These are phyloP conservation scores for Epichloe brachyelytri DNA, from an alignment of 2,329 filamentous ascomycete genomes.

Conservation along the genomic window DNA sequence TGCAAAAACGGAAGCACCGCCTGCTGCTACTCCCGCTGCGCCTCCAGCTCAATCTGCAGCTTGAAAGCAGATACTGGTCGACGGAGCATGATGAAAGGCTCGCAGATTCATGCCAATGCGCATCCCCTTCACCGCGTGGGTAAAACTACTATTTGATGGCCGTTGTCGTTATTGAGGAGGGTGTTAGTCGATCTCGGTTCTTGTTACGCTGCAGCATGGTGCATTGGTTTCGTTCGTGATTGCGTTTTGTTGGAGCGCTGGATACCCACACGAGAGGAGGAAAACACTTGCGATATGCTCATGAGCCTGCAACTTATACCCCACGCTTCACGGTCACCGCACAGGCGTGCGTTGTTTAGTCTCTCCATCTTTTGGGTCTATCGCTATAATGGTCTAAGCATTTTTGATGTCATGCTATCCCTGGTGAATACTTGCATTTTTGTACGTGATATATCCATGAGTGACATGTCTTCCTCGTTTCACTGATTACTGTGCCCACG, in stretches of 20 bases:
- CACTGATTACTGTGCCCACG: slow-evolving; percentile 27
- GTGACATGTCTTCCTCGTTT: neutral
- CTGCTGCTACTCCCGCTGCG: slow-evolving; percentile 9
- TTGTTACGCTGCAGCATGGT: slow-evolving; percentile 4
- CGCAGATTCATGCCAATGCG: neutral
- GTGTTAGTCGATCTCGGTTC: neutral
- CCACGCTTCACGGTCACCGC: slow-evolving; percentile 7
- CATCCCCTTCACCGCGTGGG: neutral
- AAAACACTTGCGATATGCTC: slow-evolving; percentile 12
- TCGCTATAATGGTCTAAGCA: slow-evolving; percentile 6
- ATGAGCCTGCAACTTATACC: slow-evolving; percentile 18
- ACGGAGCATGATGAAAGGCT: neutral
- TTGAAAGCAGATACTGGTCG: neutral
- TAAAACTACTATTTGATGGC: neutral
- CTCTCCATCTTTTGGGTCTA: slow-evolving; percentile 7
- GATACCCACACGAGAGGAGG: slow-evolving; percentile 19
- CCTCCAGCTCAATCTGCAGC: neutral
- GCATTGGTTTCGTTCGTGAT: slow-evolving; percentile 8
- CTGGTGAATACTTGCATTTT: neutral
- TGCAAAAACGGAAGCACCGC: slow-evolving; percentile 15
- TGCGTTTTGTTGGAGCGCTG: slow-evolving; percentile 14
- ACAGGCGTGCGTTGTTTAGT: slow-evolving; percentile 5
- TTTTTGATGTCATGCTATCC: neutral
- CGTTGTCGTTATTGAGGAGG: slow-evolving; percentile 1
- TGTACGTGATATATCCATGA: neutral